Evolutionary conservation across 257 asterid genomes (phyloP).

Genomic region (Nicotiana sylvestris): DNA sequence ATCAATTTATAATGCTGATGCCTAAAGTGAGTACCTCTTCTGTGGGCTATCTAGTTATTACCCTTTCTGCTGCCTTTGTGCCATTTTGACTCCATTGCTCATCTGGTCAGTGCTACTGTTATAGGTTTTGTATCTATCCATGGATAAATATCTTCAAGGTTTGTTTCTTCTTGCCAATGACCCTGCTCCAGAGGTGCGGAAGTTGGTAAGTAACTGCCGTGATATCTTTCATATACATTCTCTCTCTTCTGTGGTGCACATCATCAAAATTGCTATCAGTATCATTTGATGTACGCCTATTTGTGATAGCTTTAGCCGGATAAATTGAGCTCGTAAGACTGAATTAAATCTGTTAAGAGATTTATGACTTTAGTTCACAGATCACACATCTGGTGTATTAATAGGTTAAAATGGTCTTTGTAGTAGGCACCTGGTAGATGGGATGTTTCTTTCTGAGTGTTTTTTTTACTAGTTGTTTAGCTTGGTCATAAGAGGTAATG

Average conservation of each 20-base stretch:
- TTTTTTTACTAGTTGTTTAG: background rate
- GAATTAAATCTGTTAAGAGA: background rate
- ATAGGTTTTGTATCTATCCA: conserved; percentile 61
- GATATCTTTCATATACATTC: background rate
- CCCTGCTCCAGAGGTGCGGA: conserved; percentile 75
- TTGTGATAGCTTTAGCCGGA: background rate
- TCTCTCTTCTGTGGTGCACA: background rate
- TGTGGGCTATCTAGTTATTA: conserved; percentile 12
- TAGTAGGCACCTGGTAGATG: background rate
- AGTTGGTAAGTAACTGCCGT: conserved; percentile 57
- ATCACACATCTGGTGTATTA: background rate
- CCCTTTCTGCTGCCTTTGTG: background rate
- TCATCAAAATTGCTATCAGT: background rate
- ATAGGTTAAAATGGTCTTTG: background rate
- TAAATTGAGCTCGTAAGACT: background rate
- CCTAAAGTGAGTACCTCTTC: conserved; percentile 57
- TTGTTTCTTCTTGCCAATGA: conserved; percentile 88
- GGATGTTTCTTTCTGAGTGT: background rate
- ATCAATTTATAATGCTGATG: conserved; percentile 94
- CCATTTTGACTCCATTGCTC: conserved; percentile 3
- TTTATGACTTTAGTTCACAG: background rate
- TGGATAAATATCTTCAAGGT: conserved; percentile 93
- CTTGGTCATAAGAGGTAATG: conserved; percentile 12
- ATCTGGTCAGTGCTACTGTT: conserved; percentile 11
- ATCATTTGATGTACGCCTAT: background rate